Conservation (phyloP, 306 rosid genomes). For the Gastrolobium bilobum region DNA sequence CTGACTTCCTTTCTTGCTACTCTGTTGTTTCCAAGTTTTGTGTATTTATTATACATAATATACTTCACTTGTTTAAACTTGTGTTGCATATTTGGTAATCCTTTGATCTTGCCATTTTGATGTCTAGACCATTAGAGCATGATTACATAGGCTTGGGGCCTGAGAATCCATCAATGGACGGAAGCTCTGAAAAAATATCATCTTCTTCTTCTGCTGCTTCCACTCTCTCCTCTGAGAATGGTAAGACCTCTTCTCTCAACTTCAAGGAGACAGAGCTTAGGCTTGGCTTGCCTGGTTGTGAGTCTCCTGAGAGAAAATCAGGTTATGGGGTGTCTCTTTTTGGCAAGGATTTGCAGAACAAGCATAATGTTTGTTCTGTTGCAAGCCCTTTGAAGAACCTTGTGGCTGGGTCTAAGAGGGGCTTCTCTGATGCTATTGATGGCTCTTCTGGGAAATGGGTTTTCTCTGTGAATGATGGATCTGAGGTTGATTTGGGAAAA, state of each 20-base stretch:
- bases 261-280: conserved; percentile 93
- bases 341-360: conserved; percentile 76
- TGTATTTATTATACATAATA: not conserved
- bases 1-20: not conserved
- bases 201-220: conserved; percentile 57
- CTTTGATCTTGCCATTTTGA: conserved; percentile 49
- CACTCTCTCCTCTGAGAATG: conserved; percentile 58
- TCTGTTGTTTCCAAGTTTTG: conserved; percentile 23
- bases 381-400: conserved; percentile 55
- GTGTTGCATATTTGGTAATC: conserved; percentile 26
- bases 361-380: conserved; percentile 57
- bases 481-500: conserved; percentile 67
- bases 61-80: not conserved
- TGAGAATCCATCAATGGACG: conserved; percentile 71
- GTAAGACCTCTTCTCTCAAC: conserved; percentile 61
- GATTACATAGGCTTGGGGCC: conserved; percentile 77
- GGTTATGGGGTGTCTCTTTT: conserved; percentile 63
- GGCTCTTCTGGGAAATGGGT: conserved; percentile 74
- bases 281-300: conserved; percentile 87
- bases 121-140: conserved; percentile 78
- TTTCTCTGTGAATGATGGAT: conserved; percentile 69
- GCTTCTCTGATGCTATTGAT: conserved; percentile 81
- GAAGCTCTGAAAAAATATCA: conserved; percentile 65
- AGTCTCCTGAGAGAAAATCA: conserved; percentile 74
- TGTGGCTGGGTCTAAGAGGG: conserved; percentile 82